A percentile compares a stretch with the other conserved stretches of the same genome.
phyloP scores from a whole-genome alignment of 140 eudicot genomes.

The Senecio squalidus region DNA sequence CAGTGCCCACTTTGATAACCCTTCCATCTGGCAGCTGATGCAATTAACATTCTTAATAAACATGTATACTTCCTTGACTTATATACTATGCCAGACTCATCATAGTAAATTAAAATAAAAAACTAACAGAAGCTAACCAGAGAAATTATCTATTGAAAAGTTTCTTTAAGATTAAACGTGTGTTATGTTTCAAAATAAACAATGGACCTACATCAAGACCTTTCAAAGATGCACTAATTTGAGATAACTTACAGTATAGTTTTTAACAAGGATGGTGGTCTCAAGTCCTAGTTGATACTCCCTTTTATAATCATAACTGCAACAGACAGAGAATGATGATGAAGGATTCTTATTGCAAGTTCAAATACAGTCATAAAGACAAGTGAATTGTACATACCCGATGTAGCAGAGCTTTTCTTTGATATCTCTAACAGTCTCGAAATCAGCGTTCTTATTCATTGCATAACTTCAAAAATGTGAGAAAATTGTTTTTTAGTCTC shows the following conservation, averaged over 20 bases:
- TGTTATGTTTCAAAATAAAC: not conserved
- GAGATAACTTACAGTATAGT: slow-evolving; percentile 70
- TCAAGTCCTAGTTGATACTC: slow-evolving; percentile 97
- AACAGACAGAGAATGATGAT: slow-evolving; percentile 8
- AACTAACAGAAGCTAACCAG: not conserved
- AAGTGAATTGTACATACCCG: slow-evolving; percentile 42
- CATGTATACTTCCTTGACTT: not conserved
- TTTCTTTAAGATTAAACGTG: not conserved
- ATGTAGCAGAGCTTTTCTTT: slow-evolving; percentile 98
- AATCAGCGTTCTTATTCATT: slow-evolving; percentile 88
- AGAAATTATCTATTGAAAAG: not conserved
- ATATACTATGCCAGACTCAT: not conserved
- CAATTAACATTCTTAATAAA: slow-evolving; percentile 17
- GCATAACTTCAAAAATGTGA: slow-evolving; percentile 68
- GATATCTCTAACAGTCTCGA: slow-evolving; percentile 95
- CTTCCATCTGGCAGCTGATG: slow-evolving; percentile 98
- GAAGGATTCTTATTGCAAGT: slow-evolving; percentile 4
- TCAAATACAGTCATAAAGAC: slow-evolving; percentile 2
- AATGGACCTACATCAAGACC: not conserved
- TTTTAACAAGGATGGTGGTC: slow-evolving; percentile 92
- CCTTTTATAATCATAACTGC: slow-evolving; percentile 96
- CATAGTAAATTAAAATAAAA: not conserved
- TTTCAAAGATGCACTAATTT: not conserved
- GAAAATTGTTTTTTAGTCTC: slow-evolving; percentile 1
- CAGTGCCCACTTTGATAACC: slow-evolving; percentile 94